Evolutionary conservation across 2,329 filamentous ascomycete genomes (phyloP), one percentile per base, ranked within the genome.

Genomic region (Hortaea sp.): DNA sequence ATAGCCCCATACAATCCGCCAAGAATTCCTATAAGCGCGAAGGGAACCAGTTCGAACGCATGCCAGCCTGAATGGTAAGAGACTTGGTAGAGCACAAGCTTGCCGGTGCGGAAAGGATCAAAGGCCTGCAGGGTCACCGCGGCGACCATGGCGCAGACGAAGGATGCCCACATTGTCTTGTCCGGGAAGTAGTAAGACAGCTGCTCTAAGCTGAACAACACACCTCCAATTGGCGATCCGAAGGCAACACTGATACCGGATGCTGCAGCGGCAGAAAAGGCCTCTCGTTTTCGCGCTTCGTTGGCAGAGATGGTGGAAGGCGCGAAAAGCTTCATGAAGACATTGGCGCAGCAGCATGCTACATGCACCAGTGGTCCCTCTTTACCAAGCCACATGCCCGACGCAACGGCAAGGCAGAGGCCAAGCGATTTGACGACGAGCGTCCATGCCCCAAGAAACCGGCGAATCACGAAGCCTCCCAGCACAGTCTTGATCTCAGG

Each of bases 91-190:
- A 97, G 72, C 40, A 97, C 92, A 44, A 97, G 83, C 65, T 98
- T 94, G 45, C 90, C 92, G 1, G 89, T 94, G 44, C 92, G 80
- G 64, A 97, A 95, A 4, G 92, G 92, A 63, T 98, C 92, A 51
- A 95, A 78, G 5, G 87, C 87, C 65, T 97, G 90, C 4, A 98
- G 74, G 10, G 88, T 88, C 34, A 97, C 87, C 12, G 92, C 90
- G 11, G 89, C 92, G n/a, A 94, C 87, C 89, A 97, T 97, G 63
- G 92, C 92, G 59, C 92, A 97, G 37, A 98, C 92, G 61, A 98
- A 98, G 59, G 88, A 95, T 65, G 95, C 92, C 92, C 92, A 98
- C 92, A 98, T 97, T 7, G 92, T 97, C 67, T 97, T 97, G 68
- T 97, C 90, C 0, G 92, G 90, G 57, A 97, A 97, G 66, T 95